Base-by-base conservation (phyloP, 768 basidiomycete genomes). In the Phanerodontia chrysosporium region DNA sequence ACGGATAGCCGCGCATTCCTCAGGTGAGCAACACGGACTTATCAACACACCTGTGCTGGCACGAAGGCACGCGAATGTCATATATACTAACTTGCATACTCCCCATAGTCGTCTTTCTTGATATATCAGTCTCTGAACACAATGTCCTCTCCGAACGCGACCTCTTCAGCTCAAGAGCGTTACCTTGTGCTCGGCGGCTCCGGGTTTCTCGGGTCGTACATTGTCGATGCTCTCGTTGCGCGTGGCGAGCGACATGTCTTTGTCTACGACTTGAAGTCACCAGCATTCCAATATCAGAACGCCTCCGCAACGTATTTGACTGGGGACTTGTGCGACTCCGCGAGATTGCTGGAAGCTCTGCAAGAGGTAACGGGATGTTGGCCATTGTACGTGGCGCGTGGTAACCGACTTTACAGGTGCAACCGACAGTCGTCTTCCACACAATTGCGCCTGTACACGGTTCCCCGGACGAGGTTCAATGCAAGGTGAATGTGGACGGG, bases 131-230 rank as follows among this genome's bases (percentile, higher is more conserved):
- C n/a, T n/a, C n/a, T n/a, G n/a, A n/a, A n/a, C n/a, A n/a, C n/a
- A n/a, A n/a, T n/a, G n/a, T n/a, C n/a, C n/a, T n/a, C n/a, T n/a
- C n/a, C n/a, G n/a, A n/a, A n/a, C n/a, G n/a, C n/a, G n/a, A n/a
- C n/a, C n/a, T n/a, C n/a, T n/a, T n/a, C n/a, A n/a, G n/a, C 32
- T 35, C 7, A 35, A 49, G 35, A 55, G 36, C 48, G 24, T 30
- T 80, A 78, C 65, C 65, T 79, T 21, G 79, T 82, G 63, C 73
- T 80, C 51, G 81, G 81, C 46, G 80, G 80, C 28, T 74, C 75
- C 49, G 75, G 76, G 21, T 78, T 78, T 64, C 64, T 78, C 9
- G 76, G 81, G 36, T 68, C 75, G 49, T 72, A 75, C 57, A 75
- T 83, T 56, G 78, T 82, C 22, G 72, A 78, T 59, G 69, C 70